Evolutionary conservation across 1,284 basidiomycete genomes (phyloP), one percentile per base, ranked within the genome.

Genomic region (Sporisorium iseilematis-ciliati): DNA sequence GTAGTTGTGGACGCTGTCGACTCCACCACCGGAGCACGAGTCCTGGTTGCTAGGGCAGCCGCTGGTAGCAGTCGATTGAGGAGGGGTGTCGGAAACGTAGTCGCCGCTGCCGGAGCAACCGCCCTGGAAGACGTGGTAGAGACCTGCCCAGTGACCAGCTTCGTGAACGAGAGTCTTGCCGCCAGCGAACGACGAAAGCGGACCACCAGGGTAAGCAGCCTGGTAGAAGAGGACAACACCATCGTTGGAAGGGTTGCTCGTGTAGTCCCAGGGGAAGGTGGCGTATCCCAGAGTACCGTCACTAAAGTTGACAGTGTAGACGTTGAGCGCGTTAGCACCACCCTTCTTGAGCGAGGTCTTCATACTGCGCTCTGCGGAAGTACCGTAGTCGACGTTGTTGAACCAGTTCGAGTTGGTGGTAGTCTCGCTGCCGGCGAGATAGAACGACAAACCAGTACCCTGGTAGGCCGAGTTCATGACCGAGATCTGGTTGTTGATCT

Each of bases 61-160:
- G 11, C 12, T 41, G 2, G 76, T 72, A n/a, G 71, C 66, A 7
- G 55, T 63, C 7, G 56, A 62, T 57, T 78, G 76, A 21, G 76
- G 65, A 46, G 88, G 87, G 7, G 89, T 89, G 55, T 90, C 89
- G 43, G 80, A 74, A 60, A 90, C 89, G 48, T 73, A 76, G 80
- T 90, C 89, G 12, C 89, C 89, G n/a, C 82, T 56, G 55, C 86
- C 87, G 35, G 77, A 77, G 86, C 89, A 90, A 3, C 89, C 89
- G 35, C 89, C 89, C 78, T 90, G 88, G 87, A 90, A 90, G 41
- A 88, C 88, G 83, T 90, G 89, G 85, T 88, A 89, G 23, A 89
- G 86, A 54, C 89, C 89, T 69, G 88, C 59, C 76, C 74, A 81
- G 68, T 74, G 65, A 8, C 69, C 75, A 45, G 87, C 88, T 81